Evolutionary conservation across 192 early-diverging fungal species (phyloP), one percentile per base, ranked within the genome.

Genomic region (Coemansia sp.): DNA sequence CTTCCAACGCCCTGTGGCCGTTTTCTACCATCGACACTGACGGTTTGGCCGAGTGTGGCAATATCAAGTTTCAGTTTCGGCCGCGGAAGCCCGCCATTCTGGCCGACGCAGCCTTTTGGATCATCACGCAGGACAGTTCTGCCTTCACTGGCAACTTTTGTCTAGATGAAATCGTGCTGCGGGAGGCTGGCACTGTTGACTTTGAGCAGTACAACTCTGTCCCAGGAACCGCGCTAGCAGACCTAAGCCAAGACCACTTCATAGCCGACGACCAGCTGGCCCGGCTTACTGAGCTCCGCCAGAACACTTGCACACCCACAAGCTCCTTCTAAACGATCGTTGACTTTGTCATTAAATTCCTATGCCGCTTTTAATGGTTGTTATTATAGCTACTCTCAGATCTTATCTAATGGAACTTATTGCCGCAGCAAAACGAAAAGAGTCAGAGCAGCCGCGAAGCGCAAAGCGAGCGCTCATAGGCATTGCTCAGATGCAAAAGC

Each of bases 1-100:
- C 89, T 3, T 92, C 91, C 43, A 94, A 94, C 63, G 78, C 84
- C 24, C 76, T 91, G 24, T 91, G 90, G 93, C 92, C 92, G 1
- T 80, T 87, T 57, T 89, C 93, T 1, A 80, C 87, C 33, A 90
- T 94, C 60, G 91, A 87, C 27, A 94, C 93, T 1, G 84, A 88
- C 4, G 91, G 89, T 11, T 67, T 93, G 71, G 75, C 79, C 12
- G 79, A 82, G 65, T 82, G 75, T 65, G 63, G 75, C 20, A 86
- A 76, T 38, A 31, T 57, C n/a, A 40, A 69, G 36, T 69, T 82
- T 29, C 79, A 73, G 70, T 65, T 57, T 11, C 74, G 67, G 10
- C 80, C 75, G 47, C 68, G 81, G 43, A 84, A 71, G 36, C 84
- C 91, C 3, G 85, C 87, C 42, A 90, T 94, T 54, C 88, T 93